These are phyloP conservation scores for Zancudomyces culisetae DNA, from an alignment of 371 early-diverging fungal genomes.

Conservation along the genomic window DNA sequence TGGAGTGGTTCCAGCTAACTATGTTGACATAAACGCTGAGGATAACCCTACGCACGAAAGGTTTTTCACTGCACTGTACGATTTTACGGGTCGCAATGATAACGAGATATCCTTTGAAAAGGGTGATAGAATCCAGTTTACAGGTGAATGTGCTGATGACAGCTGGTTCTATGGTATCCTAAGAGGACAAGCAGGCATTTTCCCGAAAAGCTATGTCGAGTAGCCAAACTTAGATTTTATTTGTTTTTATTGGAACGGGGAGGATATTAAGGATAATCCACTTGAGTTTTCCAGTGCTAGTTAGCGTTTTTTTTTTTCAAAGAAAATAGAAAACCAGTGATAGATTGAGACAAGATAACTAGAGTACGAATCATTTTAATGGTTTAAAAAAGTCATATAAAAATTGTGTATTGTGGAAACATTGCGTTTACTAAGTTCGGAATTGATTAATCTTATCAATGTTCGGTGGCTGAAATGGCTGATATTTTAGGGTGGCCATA, in stretches of 20 bases:
- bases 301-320: too few species aligned
- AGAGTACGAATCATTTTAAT: too few species aligned
- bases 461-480: too few species aligned
- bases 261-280: too few species aligned
- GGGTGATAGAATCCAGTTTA: constrained; percentile 35
- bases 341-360: too few species aligned
- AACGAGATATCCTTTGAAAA: constrained; percentile 32
- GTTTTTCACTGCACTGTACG: constrained; percentile 23
- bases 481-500: too few species aligned
- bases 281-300: too few species aligned
- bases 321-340: too few species aligned
- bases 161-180: constrained; percentile 64
- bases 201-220: constrained; percentile 65
- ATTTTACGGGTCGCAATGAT: constrained; percentile 29
- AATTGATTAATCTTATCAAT: too few species aligned
- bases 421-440: too few species aligned
- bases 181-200: constrained; percentile 44
- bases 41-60: background rate
- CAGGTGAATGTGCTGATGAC: constrained; percentile 18
- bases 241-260: background rate
- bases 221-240: background rate
- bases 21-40: constrained; percentile 31
- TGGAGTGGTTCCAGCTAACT: constrained; percentile 55
- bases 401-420: too few species aligned
- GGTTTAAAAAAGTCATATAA: too few species aligned